Conservation (phyloP, 2,329 filamentous ascomycete genomes). For the Rhexocercosporidium sp. region DNA sequence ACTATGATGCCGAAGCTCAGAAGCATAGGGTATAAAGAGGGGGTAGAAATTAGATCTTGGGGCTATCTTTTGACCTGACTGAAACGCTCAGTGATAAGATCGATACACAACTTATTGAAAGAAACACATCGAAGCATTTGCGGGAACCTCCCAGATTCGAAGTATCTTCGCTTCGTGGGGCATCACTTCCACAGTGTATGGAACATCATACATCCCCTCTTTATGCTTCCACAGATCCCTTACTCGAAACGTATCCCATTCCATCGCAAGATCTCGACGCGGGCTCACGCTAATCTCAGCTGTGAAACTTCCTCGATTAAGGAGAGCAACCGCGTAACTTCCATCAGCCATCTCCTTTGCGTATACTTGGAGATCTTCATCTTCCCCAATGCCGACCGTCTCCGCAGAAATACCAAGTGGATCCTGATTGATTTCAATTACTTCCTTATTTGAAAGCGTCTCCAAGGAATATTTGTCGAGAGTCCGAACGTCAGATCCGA, state of each 20-base stretch:
- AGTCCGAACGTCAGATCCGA: constrained; percentile 32
- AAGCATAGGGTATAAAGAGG: constrained; percentile 17
- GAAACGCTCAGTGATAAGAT: not conserved
- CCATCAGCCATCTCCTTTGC: constrained; percentile 30
- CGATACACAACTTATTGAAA: not conserved
- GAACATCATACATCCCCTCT: constrained; percentile 31
- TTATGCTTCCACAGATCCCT: constrained; percentile 35
- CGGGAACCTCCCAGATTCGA: constrained; percentile 20
- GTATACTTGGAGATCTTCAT: constrained; percentile 27
- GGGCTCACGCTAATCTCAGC: constrained; percentile 31
- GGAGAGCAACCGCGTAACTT: constrained; percentile 31
- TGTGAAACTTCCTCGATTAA: constrained; percentile 29
- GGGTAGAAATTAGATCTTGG: not conserved
- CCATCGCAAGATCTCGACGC: constrained; percentile 26
- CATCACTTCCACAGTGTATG: constrained; percentile 32
- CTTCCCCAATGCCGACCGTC: constrained; percentile 19
- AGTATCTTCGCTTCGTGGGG: constrained; percentile 33
- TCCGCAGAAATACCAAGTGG: constrained; percentile 36
- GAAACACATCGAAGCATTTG: not conserved
- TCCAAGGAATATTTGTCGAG: constrained; percentile 24
- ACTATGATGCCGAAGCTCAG: constrained; percentile 57
- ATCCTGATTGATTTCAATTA: constrained; percentile 46
- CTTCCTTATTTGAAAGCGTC: constrained; percentile 39
- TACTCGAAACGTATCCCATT: constrained; percentile 29
- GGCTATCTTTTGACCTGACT: not conserved